Base-by-base conservation (phyloP, 202 grass and related monocot species). In the Saccharum hybrid region DNA sequence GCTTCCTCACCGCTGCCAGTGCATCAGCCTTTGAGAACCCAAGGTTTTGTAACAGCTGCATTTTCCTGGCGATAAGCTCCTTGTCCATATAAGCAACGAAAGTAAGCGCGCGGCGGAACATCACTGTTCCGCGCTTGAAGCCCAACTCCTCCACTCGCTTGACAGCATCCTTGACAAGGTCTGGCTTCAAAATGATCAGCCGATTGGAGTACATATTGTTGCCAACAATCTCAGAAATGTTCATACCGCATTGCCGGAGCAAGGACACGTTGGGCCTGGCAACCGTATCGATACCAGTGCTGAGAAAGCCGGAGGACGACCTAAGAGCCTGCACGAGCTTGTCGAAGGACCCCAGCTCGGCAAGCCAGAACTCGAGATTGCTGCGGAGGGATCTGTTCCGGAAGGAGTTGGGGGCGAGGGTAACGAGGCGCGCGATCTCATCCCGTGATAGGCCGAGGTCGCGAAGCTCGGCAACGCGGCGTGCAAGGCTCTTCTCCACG, bases 241-340 rank as follows among this genome's bases (percentile, higher is more conserved):
- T 49, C 39, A 94, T 33, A 6, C 84, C 81, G n/a, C 74, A 91
- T 70, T 83, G 43, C 60, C 80, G 71, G 56, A 94, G 57, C 18
- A 89, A 22, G 23, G 63, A 36, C n/a, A 94, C 51, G 70, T 94
- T 94, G 59, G 86, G 92, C 76, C 66, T 54, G 21, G 63, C 10
- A 21, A 74, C 52, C 49, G 75, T 88, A 14, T 94, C 87, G 19
- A 86, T 5, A 75, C 73, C 37, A 2, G 0, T 9, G 2, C 7
- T n/a, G 1, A 91, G 75, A 71, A 90, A n/a, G 4, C 3, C 14
- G 1, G 10, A 10, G 68, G 74, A 64, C 62, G 19, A 19, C 75
- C 56, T 83, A 1, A 88, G 0, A 42, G 73, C 30, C 8, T 15
- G 11, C 22, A 81, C 8, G 59, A 94, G 68, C 15, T 59, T 48